Evolutionary conservation across 306 rosid genomes (phyloP), one percentile per base, ranked within the genome.

Genomic region (Acacia acuminata): DNA sequence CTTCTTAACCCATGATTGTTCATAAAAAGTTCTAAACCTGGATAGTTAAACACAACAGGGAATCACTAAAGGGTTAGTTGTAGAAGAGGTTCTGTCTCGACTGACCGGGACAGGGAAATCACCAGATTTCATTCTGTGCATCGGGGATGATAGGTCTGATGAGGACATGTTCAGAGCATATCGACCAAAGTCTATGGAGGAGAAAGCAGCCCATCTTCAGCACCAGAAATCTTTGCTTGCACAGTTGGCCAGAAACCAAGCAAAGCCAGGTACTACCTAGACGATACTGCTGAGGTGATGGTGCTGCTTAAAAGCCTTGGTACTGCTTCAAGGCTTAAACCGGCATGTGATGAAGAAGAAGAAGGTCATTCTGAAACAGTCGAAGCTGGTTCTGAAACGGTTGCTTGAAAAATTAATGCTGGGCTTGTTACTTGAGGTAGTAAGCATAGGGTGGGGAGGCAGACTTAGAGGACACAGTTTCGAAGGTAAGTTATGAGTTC

Each of bases 181-280:
- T 85, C 79, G 16, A 84, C 81, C 87, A 88, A 74, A 80, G 77
- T 86, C 5, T 81, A 84, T 20, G 50, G 80, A 50, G 50, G 81
- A 50, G 83, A 82, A 81, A 71, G 85, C 38, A 71, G 84, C 38
- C 75, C 91, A 58, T 82, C 86, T 25, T 69, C 75, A 9, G 73
- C 83, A 20, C 91, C 97, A 0, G 92, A 89, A 87, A 89, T 94
- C 50, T 93, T 94, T 77, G 94, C 98, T 8, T 94, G 97, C 80
- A 94, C 98, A 2, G 97, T 94, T 69, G 97, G 97, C 42, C 97
- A 93, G 65, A 94, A 94, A 78, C 98, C 98, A 20, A 94, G 98
- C 90, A 93, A 94, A 85, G 98, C 98, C 50, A 89, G 84, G 87
- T 94, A 91, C 91, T 94, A 91, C 84, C 87, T 94, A 22, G 97